Base-by-base conservation (phyloP, 2,329 filamentous ascomycete genomes). In the Penicillium sp. region DNA sequence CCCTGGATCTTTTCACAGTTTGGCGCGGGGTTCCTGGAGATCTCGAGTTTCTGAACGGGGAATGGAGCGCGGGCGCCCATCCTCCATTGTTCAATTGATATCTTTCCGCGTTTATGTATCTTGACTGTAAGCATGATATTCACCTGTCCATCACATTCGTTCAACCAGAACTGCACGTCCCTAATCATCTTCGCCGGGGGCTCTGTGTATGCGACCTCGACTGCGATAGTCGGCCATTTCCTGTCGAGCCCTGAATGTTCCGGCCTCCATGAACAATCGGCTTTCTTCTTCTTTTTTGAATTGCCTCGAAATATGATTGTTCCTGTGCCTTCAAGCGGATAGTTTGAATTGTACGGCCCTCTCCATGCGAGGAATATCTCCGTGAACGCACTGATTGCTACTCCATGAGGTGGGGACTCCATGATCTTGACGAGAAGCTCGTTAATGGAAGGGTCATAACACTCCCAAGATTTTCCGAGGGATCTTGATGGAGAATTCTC, bases 361-460 rank as follows among this genome's bases (percentile, higher is more conserved):
- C 0, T 7, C 15, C 33, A 35, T 35, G 15, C 6, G 13, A 1
- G 6, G 33, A 35, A 35, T 8, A 35, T 8, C 0, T 1, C 0
- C 1, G 33, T 17, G 6, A 35, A 35, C 17, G 15, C 33, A 35
- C 2, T 17, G 6, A 2, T 8, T 35, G 15, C 33, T 17, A 8
- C 2, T 35, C 15, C 33, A 35, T 35, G 33, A 7, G 33, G 33
- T 35, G 2, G 0, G 3, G 13, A 3, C 33, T 35, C 33, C 15
- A 17, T 35, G 15, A 35, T 35, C 1, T 35, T 35, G 15, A 35
- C 1, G 33, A 35, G 33, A 35, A 35, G 33, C 15, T 35, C 13
- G 15, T 35, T 35, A 7, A 3, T 35, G 7, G 33, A 35, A 35
- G 15, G 33, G 33, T 35, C 15, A 8, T 35, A 17, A 4, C 2